A percentile compares a stretch with the other conserved stretches of the same genome.
phyloP scores from a whole-genome alignment of 257 asterid genomes.

The Henckelia pumila region DNA sequence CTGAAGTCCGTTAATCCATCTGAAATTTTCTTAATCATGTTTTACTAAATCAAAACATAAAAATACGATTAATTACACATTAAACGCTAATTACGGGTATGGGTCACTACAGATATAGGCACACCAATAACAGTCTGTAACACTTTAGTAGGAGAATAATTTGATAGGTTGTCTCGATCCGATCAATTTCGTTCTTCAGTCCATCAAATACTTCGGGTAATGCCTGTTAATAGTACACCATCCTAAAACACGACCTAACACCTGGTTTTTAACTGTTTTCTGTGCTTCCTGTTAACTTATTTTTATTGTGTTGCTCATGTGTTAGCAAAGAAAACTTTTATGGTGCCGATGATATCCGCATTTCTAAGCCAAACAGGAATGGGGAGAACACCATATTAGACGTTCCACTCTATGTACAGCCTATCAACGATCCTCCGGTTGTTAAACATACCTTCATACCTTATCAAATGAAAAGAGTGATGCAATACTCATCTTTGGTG shows the following conservation, averaged over 20 bases:
- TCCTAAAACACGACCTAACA: too few relatives aligned
- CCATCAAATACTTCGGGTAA: constrained; percentile 82
- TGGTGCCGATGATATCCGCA: constrained; percentile 56
- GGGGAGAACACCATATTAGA: constrained; percentile 63
- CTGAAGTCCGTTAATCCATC: too few relatives aligned
- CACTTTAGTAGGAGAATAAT: too few relatives aligned
- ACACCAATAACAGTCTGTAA: too few relatives aligned
- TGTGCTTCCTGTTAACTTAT: background rate
- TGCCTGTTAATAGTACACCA: too few relatives aligned
- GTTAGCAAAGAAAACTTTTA: constrained; percentile 65
- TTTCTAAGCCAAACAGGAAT: constrained; percentile 62
- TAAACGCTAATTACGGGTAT: too few relatives aligned
- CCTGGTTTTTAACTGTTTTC: background rate
- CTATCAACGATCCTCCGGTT: constrained; percentile 82
- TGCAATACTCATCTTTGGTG: constrained; percentile 52
- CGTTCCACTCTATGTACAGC: constrained; percentile 72
- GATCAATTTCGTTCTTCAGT: constrained; percentile 70
- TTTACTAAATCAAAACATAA: too few relatives aligned
- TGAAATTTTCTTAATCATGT: too few relatives aligned
- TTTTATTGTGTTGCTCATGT: constrained; percentile 23
- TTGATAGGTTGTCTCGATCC: constrained; percentile 60
- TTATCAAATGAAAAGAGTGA: constrained; percentile 49
- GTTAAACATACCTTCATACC: constrained; percentile 64
- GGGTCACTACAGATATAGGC: too few relatives aligned
- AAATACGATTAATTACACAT: too few relatives aligned